Base-by-base conservation (phyloP, 306 rosid species). In the Dalbergia cochinchinensis region DNA sequence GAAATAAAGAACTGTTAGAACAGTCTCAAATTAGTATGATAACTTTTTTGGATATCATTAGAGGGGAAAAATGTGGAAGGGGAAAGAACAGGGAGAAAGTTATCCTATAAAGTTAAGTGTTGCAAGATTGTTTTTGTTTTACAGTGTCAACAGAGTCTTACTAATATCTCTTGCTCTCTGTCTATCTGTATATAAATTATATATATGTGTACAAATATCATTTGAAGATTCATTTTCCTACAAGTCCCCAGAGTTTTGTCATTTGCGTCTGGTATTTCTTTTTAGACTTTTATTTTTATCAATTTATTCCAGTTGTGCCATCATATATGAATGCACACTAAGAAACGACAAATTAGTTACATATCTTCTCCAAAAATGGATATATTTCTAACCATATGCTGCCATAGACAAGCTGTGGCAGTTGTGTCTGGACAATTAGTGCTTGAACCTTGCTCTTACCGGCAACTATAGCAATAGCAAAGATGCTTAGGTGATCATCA, bases 401-500 rank as follows among this genome's bases (percentile, higher is more conserved):
- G 61, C 57, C 47, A 64, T 64, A 50, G n/a, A 51, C 14, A 33
- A 51, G 42, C n/a, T 7, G 31, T 15, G 14, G 62, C 15, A 31
- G 5, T 70, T 70, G 61, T 26, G 26, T 34, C 39, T 9, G 12
- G 51, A 68, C 19, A 11, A 5, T 67, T 20, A 13, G 41, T 20
- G 6, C 12, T 4, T 18, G 12, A 31, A 70, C 26, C 1, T 71
- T 53, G 8, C 9, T 16, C 22, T 18, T 11, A 54, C 11, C n/a
- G 19, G 65, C 31, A 26, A 26, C 31, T 26, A 74, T 11, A 65
- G 54, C 16, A 19, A 48, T 16, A 7, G 50, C 45, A n/a, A 8
- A 60, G 64, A 78, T 65, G 71, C 50, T 35, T 39, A 22, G 31
- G 44, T 63, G 13, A 20, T 50, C 34, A 31, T 54, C 18, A n/a